Evolutionary conservation across 2,329 filamentous ascomycete genomes (phyloP), one percentile per base, ranked within the genome.

Genomic region (Xylaria digitata): DNA sequence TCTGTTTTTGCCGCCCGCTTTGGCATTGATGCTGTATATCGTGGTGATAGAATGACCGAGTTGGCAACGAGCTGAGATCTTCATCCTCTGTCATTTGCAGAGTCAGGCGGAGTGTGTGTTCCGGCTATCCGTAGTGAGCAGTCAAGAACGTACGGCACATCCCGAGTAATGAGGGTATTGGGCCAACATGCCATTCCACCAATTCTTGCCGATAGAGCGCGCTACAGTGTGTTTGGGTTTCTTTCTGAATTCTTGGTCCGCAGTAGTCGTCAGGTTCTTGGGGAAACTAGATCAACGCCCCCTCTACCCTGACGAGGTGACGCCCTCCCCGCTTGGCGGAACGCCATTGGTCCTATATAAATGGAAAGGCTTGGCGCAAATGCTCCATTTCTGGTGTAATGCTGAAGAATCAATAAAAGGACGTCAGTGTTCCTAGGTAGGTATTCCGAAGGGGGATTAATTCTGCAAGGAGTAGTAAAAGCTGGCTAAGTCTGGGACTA

Each of bases 271-370:
- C 42, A 57, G 15, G 42, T 26, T 26, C 21, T 11, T 23, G 11
- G 23, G n/a, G 21, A 23, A 15, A 45, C 56, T 57, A 53, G 30
- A 48, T 11, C 46, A 40, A 57, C 55, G 42, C 49, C 49, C 55
- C 61, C 34, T 11, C 34, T 40, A 40, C 37, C 13, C 11, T 11
- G 7, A 19, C 11, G 5, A 19, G 15, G 19, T 21, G 13, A 63
- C 21, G 45, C 23, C 55, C 48, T 15, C 32, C 32, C 32, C 32
- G 6, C 37, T 55, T 49, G 13, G 40, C 42, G 17, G 13, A 21
- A 50, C 34, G 30, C 50, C 30, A 65, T 65, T 61, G 57, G 63
- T 34, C 49, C n/a, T 42, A 5, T 26, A 40, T 50, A 15, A 40
- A 61, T 19, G 34, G 26, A 19, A 54, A 30, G 30, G 19, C 42